Base-by-base conservation (phyloP, 2,329 filamentous ascomycete genomes). In the Cladosporium sp. region DNA sequence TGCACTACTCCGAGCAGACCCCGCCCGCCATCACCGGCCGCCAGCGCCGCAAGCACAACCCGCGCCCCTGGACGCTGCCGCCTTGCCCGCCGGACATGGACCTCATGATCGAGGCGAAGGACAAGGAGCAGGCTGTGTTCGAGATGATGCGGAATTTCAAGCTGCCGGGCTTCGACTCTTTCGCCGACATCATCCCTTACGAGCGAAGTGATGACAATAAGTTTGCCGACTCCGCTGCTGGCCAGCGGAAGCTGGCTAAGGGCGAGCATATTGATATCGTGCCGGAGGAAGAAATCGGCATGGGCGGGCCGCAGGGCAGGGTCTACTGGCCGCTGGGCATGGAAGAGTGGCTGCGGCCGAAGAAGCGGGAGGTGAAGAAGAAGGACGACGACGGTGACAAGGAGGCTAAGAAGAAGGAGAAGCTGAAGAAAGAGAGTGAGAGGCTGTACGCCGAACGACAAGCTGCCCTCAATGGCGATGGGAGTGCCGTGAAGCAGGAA, bases 31-130 rank as follows among this genome's bases (percentile, higher is more conserved):
- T 95, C 38, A 95, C 90, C 0, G 80, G 79, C 0, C 79, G 83
- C 0, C 86, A 95, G 59, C 77, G 91, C 28, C 80, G 92, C 54
- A 96, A 95, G 69, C 92, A 97, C 65, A 89, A 84, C 34, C 79
- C 89, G 0, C 81, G 92, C 8, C 89, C 95, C 1, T 78, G 78
- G 58, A 87, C 84, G 0, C 70, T 97, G 1, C 92, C 92, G 1
- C 91, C 92, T 0, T 96, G 92, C 62, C 77, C 84, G 3, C 74
- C 81, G 1, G 84, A 86, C 32, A 93, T 95, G 86, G 92, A 96
- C 65, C 76, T 97, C n/a, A 97, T 97, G 92, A 96, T 97, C 55
- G 92, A 97, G 72, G 92, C 92, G 44, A 97, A 97, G 68, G 92
- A 96, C 66, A 97, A 97, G 70, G 92, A 97, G 67, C 92, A 97